Evolutionary conservation across 2,329 filamentous ascomycete genomes (phyloP), one percentile per base, ranked within the genome.

Genomic region (Aquanectria penicillioides): DNA sequence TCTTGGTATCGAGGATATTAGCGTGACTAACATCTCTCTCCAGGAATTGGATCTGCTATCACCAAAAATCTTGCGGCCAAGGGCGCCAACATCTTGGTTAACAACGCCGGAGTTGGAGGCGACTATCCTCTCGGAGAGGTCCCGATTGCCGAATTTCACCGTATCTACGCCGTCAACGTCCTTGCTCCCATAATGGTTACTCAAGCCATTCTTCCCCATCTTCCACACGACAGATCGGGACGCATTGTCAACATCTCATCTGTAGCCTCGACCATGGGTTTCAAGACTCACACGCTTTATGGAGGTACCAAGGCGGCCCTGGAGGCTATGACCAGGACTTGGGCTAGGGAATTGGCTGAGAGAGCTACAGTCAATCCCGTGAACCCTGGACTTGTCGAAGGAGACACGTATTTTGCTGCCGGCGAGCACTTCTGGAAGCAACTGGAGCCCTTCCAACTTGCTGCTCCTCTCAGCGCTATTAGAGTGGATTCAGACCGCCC

Each of bases 111-210:
- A 47, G 76, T 86, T 5, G 79, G 83, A 31, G 74, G 83, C 49
- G 93, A 93, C 76, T 83, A 86, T 62, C 72, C 77, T 10, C 77
- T 89, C 12, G 80, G 83, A 33, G 82, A 89, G 8, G 82, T 90
- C 59, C 85, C 82, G 3, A 67, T 80, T 5, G 81, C 82, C 11
- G 83, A 92, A 67, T 94, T 92, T 77, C 81, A 87, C 36, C 77
- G 81, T 66, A 86, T 88, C 53, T 63, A 90, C 78, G 84, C 84
- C 56, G 83, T 93, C 75, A 94, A 95, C 71, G 91, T 94, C 11
- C 84, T 90, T 6, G 91, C 90, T 0, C 91, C 92, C 1, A 75
- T 94, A 9, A 81, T 94, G 1, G 80, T 94, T n/a, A 83, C 90
- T 25, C 87, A 94, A 75, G 89, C 89, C 2, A 85, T 84, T 0